Base-by-base conservation (phyloP, 345 rosid genomes). In the Cardamine chenopodiifolia region DNA sequence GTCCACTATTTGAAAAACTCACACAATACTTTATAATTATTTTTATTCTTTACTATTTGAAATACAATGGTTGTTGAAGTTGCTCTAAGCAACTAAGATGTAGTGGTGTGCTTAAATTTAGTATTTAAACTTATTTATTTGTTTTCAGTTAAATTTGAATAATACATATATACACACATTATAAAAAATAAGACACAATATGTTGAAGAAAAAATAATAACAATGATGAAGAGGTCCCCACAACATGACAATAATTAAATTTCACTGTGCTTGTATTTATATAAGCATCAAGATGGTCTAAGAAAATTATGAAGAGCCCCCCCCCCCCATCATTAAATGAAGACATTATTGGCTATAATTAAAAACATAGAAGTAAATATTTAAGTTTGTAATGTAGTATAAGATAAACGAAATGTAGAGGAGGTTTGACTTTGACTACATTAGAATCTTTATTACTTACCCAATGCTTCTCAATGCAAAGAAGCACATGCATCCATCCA, bases 351-450 rank as follows among this genome's bases (percentile, higher is more conserved):
- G 64, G 40, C 6, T 75, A 61, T 75, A 70, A 75, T 75, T 68
- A 68, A 67, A 31, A 48, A 62, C 40, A 66, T n/a, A 29, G 11
- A 75, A 53, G 50, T 49, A 66, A 47, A 34, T 66, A 35, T 66
- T 13, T 57, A 32, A 56, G 58, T 66, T 35, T 66, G 58, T 47
- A 35, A 53, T 39, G 44, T 67, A 7, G 5, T 29, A 39, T 8
- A 60, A 49, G 48, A 50, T 52, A 57, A 73, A 65, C 59, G 10
- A 74, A 45, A 47, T 59, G 55, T 58, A 48, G 2, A 47, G 22
- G 22, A 59, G 74, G 59, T 23, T 69, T 76, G 75, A 76, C 79
- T 54, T 76, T 68, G 79, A 76, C 65, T 58, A 69, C 45, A 69
- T 52, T 54, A 53, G 58, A 76, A 69, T 76, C 65, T 54, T 76